A percentile compares a stretch with the other conserved stretches of the same genome.
Conservation (phyloP, 2,329 filamentous ascomycete genomes). For the Leptographium wingfieldii region DNA sequence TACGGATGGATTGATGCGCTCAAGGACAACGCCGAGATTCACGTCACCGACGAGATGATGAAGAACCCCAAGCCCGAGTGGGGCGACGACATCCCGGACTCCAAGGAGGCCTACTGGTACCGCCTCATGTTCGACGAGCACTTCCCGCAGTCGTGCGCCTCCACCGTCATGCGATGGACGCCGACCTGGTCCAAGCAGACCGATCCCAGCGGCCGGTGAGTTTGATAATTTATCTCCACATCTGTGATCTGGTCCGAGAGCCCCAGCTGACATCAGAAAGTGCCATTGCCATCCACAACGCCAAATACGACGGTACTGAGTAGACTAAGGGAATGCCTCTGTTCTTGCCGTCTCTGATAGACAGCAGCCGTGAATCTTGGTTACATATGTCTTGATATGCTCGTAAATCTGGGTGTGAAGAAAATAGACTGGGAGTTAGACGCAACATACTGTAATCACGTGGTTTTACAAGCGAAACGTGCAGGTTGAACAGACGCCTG, state of each 20-base stretch:
- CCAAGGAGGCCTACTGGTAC: conserved; percentile 99
- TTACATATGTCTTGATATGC: neutral
- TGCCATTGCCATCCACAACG: conserved; percentile 63
- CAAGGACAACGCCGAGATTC: conserved; percentile 82
- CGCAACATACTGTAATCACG: neutral
- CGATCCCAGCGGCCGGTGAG: conserved; percentile 82
- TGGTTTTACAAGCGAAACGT: neutral
- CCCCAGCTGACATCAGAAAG: conserved; percentile 25
- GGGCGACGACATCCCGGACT: conserved; percentile 84
- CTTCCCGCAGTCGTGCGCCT: conserved; percentile 83
- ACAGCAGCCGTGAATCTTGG: neutral
- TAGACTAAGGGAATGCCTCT: neutral
- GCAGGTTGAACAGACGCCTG: neutral
- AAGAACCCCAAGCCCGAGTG: conserved; percentile 96
- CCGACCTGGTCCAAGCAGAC: conserved; percentile 96
- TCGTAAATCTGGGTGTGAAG: neutral
- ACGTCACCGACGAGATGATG: conserved; percentile 95
- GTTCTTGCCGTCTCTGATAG: neutral
- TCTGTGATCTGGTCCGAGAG: conserved; percentile 7
- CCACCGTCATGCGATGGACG: conserved; percentile 91
- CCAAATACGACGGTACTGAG: conserved; percentile 49
- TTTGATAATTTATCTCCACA: conserved; percentile 5
- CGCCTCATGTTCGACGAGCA: conserved; percentile 97
- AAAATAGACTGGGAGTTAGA: neutral
- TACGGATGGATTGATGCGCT: conserved; percentile 98